A percentile compares a stretch with the other conserved stretches of the same genome.
These are phyloP conservation scores for Paraphaeosphaeria minitans DNA, from an alignment of 2,329 filamentous ascomycete species.

Conservation along the genomic window DNA sequence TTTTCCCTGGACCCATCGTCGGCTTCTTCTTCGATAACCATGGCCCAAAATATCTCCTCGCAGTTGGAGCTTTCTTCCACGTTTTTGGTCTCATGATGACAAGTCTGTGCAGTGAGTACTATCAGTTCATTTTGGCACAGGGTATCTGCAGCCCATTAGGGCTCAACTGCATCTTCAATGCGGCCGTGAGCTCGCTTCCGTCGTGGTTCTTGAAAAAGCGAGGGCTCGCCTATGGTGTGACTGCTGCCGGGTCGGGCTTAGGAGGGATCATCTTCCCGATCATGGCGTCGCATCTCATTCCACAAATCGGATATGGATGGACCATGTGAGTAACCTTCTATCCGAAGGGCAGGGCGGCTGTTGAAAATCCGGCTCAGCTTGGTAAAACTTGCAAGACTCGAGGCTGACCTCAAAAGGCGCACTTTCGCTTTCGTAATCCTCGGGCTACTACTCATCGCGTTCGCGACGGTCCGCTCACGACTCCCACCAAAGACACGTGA, in stretches of 20 bases:
- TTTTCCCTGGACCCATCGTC: conserved; percentile 61
- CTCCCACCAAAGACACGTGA: conserved; percentile 48
- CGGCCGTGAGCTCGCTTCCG: conserved; percentile 50
- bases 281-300: conserved; percentile 62
- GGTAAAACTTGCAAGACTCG: neutral
- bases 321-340: conserved; percentile 47
- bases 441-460: conserved; percentile 59
- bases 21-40: conserved; percentile 68
- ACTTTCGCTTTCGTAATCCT: conserved; percentile 65
- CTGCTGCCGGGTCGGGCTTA: conserved; percentile 56
- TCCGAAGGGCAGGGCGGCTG: neutral
- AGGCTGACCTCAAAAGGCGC: conserved; percentile 40
- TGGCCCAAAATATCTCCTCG: conserved; percentile 62
- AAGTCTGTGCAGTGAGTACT: conserved; percentile 60
- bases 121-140: conserved; percentile 61
- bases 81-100: conserved; percentile 70
- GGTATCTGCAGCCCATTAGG: conserved; percentile 58
- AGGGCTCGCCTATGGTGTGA: conserved; percentile 56
- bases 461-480: conserved; percentile 58
- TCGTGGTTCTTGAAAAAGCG: conserved; percentile 58
- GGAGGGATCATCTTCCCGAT: conserved; percentile 66
- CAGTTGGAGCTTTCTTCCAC: conserved; percentile 60
- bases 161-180: conserved; percentile 61
- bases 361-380: neutral
- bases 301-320: conserved; percentile 62